A percentile compares a stretch with the other conserved stretches of the same genome.
These are phyloP conservation scores for Paramecium caudatum DNA, from an alignment of 73 alveolate species.

Conservation along the genomic window DNA sequence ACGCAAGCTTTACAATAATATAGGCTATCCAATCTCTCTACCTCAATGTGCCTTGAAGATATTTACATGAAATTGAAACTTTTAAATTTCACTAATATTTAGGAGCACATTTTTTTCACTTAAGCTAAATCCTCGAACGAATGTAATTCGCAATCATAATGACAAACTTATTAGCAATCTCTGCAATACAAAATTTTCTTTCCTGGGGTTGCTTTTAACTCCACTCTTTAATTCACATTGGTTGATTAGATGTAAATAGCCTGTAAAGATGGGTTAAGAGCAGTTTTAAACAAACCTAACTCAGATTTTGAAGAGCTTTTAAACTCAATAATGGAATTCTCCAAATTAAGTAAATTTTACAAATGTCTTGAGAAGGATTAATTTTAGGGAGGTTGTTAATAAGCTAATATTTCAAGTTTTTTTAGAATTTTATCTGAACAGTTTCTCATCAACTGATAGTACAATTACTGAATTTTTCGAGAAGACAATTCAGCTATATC, in stretches of 20 bases:
- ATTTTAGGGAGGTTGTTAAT: too few relatives aligned
- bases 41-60: neutral
- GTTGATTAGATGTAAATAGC: neutral
- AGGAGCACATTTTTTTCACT: neutral
- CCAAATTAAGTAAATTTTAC: too few relatives aligned
- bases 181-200: neutral
- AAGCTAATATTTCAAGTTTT: too few relatives aligned
- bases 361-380: too few relatives aligned
- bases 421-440: too few relatives aligned
- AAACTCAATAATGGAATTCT: too few relatives aligned
- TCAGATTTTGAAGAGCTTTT: neutral
- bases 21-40: neutral
- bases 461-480: too few relatives aligned
- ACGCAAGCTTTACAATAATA: neutral
- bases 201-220: neutral
- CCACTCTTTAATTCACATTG: neutral
- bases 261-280: neutral
- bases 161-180: constrained; percentile 27
- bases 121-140: neutral
- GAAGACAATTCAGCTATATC: too few relatives aligned
- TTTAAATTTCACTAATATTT: neutral
- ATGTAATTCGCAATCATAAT: constrained; percentile 20
- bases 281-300: neutral
- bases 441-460: too few relatives aligned
- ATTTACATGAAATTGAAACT: neutral